Evolutionary conservation across 2,329 filamentous ascomycete genomes (phyloP).

Genomic region (Penicillium sp.): DNA sequence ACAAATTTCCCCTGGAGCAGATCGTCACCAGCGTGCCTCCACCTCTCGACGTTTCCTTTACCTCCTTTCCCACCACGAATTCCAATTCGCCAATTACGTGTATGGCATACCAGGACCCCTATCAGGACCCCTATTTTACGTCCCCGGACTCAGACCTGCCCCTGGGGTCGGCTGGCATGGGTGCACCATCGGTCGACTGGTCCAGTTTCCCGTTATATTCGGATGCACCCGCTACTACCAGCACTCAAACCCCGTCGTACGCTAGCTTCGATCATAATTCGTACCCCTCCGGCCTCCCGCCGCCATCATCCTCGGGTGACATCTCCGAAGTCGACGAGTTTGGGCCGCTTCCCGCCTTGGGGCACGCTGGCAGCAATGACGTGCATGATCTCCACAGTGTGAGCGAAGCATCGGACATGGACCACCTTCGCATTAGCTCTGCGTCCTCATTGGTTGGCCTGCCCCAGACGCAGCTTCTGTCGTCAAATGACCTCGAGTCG

Average conservation of each 20-base stretch:
- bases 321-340: slow-evolving; percentile 50
- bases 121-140: slow-evolving; percentile 42
- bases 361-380: slow-evolving; percentile 29
- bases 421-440: slow-evolving; percentile 43
- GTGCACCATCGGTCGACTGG: slow-evolving; percentile 48
- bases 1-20: slow-evolving; percentile 32
- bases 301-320: slow-evolving; percentile 50
- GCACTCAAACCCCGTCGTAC: slow-evolving; percentile 47
- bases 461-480: slow-evolving; percentile 42
- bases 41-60: slow-evolving; percentile 42
- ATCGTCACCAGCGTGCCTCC: slow-evolving; percentile 35
- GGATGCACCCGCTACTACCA: slow-evolving; percentile 37
- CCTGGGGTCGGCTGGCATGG: slow-evolving; percentile 39
- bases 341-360: slow-evolving; percentile 33
- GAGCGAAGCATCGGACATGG: slow-evolving; percentile 43
- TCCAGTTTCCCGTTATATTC: slow-evolving; percentile 47
- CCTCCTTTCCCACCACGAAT: slow-evolving; percentile 35
- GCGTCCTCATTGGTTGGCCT: slow-evolving; percentile 44
- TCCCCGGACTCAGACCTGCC: slow-evolving; percentile 45
- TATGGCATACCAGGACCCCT: slow-evolving; percentile 39
- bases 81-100: slow-evolving; percentile 33
- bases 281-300: slow-evolving; percentile 38
- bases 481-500: slow-evolving; percentile 40
- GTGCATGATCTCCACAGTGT: slow-evolving; percentile 41
- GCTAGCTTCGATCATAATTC: slow-evolving; percentile 47